These are phyloP conservation scores for Penicillium ucsense DNA, from an alignment of 495 filamentous ascomycete genomes.

Conservation along the genomic window DNA sequence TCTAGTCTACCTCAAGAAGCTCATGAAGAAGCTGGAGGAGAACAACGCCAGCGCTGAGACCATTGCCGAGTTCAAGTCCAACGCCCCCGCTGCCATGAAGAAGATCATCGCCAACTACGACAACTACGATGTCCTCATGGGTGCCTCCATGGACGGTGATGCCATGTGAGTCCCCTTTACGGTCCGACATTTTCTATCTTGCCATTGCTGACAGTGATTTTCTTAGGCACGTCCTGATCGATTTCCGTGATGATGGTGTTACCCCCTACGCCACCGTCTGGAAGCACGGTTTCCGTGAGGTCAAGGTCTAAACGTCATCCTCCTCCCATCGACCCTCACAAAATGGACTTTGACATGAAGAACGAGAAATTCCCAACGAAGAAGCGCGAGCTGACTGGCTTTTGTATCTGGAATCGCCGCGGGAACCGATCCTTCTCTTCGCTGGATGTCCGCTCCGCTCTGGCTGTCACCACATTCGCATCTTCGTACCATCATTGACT, in stretches of 20 bases:
- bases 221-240: constrained; percentile 77
- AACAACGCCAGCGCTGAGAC: constrained; percentile 49
- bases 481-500: constrained; percentile 27
- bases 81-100: constrained; percentile 60
- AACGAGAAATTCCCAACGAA: constrained; percentile 13
- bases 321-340: constrained; percentile 6
- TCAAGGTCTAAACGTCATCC: constrained; percentile 71
- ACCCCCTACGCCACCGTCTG: constrained; percentile 86
- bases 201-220: constrained; percentile 7
- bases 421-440: constrained; percentile 7
- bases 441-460: constrained; percentile 14
- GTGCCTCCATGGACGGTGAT: constrained; percentile 81
- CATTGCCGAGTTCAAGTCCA: constrained; percentile 67
- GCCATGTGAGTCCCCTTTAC: constrained; percentile 58
- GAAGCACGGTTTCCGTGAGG: constrained; percentile 86
- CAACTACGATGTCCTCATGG: constrained; percentile 90
- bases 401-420: constrained; percentile 11
- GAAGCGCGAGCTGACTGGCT: constrained; percentile 13
- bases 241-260: constrained; percentile 92
- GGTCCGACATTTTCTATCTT: neutral
- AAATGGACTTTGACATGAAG: constrained; percentile 24
- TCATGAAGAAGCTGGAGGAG: constrained; percentile 60
- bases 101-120: constrained; percentile 79
- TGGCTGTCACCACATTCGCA: constrained; percentile 15
- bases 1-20: constrained; percentile 79